Percentiles rank a stretch among this genome's conserved stretches.
phyloP scores from a whole-genome alignment of 768 basidiomycete genomes.

The Rhizopogon vesiculosus region DNA sequence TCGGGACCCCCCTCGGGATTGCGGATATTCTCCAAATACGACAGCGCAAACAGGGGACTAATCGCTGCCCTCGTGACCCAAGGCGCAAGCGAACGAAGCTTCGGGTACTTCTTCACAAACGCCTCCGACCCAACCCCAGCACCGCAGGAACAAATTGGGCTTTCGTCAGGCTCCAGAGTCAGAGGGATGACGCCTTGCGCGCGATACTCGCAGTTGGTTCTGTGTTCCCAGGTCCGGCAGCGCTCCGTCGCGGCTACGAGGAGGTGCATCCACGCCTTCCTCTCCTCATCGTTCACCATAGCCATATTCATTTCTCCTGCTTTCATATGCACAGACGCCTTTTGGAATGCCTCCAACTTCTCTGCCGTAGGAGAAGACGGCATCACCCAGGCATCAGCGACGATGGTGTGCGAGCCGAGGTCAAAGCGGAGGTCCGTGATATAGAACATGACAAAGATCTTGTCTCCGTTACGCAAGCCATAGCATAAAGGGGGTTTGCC shows the following conservation, averaged over 20 bases:
- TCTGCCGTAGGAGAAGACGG: slow-evolving; percentile 22
- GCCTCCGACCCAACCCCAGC: slow-evolving; percentile 39
- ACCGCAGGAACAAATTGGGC: slow-evolving; percentile 52
- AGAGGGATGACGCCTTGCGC: slow-evolving; percentile 31
- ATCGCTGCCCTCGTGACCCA: slow-evolving; percentile 47
- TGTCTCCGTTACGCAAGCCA: slow-evolving; percentile 9
- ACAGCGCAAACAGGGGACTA: slow-evolving; percentile 47
- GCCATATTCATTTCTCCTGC: slow-evolving; percentile 8
- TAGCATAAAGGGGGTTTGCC: slow-evolving; percentile 14
- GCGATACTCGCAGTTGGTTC: slow-evolving; percentile 43
- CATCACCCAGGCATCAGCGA: slow-evolving; percentile 46
- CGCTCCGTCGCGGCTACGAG: slow-evolving; percentile 48
- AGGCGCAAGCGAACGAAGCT: slow-evolving; percentile 25
- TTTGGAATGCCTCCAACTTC: background rate
- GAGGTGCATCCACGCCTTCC: slow-evolving; percentile 45
- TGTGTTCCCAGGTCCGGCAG: slow-evolving; percentile 50
- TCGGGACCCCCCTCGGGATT: background rate
- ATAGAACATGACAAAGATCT: slow-evolving; percentile 39
- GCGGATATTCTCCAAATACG: slow-evolving; percentile 40
- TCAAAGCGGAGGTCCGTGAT: slow-evolving; percentile 44
- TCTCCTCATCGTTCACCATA: slow-evolving; percentile 27
- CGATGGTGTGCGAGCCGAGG: slow-evolving; percentile 41
- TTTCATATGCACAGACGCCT: background rate
- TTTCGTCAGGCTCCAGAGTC: slow-evolving; percentile 27
- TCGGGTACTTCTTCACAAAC: slow-evolving; percentile 34